phyloP scores from a whole-genome alignment of 768 basidiomycete genomes.

The Cyclocybe aegerita region DNA sequence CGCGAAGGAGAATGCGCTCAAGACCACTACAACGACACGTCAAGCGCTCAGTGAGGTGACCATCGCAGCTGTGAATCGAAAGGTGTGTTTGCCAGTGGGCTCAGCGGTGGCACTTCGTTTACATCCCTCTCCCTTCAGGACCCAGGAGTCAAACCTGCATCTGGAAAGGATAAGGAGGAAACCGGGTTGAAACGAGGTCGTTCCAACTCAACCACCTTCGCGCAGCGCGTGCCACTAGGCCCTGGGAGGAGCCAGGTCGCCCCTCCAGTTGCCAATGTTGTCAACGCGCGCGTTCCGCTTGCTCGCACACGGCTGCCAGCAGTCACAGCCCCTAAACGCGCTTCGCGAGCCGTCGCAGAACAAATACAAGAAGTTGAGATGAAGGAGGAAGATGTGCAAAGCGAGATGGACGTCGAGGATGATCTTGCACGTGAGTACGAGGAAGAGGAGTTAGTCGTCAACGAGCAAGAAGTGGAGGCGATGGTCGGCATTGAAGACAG shows the following conservation, averaged over 20 bases:
- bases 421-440: conserved; percentile 35
- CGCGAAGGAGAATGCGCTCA: conserved; percentile 49
- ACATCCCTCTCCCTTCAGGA: conserved; percentile 34
- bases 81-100: conserved; percentile 42
- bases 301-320: conserved; percentile 29
- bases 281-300: conserved; percentile 34
- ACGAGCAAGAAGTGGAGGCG: conserved; percentile 60
- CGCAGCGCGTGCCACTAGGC: conserved; percentile 71
- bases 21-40: conserved; percentile 55
- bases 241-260: conserved; percentile 50
- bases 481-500: conserved; percentile 58
- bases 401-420: conserved; percentile 67
- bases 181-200: conserved; percentile 62
- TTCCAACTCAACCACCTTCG: conserved; percentile 60
- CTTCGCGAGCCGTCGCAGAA: conserved; percentile 42
- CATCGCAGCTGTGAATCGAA: conserved; percentile 73
- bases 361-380: conserved; percentile 36
- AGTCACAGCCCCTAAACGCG: conserved; percentile 29
- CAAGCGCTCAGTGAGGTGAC: conserved; percentile 83
- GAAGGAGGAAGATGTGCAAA: conserved; percentile 33
- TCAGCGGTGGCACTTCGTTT: conserved; percentile 1
- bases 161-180: conserved; percentile 71
- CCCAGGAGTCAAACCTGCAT: conserved; percentile 40
- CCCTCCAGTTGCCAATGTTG: conserved; percentile 40
- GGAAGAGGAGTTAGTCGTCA: conserved; percentile 39